Evolutionary conservation across 2,329 filamentous ascomycete genomes (phyloP).

Genomic region (Xylariaceae sp.): DNA sequence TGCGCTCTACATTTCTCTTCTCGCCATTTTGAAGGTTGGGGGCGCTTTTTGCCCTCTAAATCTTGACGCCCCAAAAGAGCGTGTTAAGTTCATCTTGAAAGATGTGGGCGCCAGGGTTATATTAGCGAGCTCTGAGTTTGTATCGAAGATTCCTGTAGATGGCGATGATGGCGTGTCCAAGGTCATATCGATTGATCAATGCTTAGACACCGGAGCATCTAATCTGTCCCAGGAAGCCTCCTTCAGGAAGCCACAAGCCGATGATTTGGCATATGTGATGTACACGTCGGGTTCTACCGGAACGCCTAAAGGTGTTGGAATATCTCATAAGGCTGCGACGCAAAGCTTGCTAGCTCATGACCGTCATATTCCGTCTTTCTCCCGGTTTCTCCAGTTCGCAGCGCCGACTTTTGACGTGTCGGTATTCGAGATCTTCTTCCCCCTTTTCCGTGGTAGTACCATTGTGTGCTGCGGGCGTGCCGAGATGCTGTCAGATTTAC

Average conservation of each 20-base stretch:
- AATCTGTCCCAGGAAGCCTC: not conserved
- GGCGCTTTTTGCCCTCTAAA: slow-evolving; percentile 85
- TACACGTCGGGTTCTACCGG: slow-evolving; percentile 93
- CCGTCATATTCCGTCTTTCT: slow-evolving; percentile 73
- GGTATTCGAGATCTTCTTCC: slow-evolving; percentile 94
- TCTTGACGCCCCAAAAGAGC: slow-evolving; percentile 74
- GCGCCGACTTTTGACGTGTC: slow-evolving; percentile 93
- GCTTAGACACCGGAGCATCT: slow-evolving; percentile 1
- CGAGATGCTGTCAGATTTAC: slow-evolving; percentile 75
- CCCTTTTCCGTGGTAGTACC: slow-evolving; percentile 72
- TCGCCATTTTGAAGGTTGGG: slow-evolving; percentile 80
- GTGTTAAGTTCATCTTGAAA: slow-evolving; percentile 77
- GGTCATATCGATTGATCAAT: slow-evolving; percentile 43
- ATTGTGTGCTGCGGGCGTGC: slow-evolving; percentile 71
- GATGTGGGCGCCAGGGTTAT: slow-evolving; percentile 74
- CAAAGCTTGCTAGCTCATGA: slow-evolving; percentile 85
- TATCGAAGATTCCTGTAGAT: slow-evolving; percentile 42
- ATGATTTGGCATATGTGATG: slow-evolving; percentile 80
- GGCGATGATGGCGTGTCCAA: slow-evolving; percentile 27
- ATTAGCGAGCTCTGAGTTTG: slow-evolving; percentile 61
- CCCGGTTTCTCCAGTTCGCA: slow-evolving; percentile 86
- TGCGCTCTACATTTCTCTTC: slow-evolving; percentile 73
- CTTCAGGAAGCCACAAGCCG: slow-evolving; percentile 19
- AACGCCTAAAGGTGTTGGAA: slow-evolving; percentile 81
- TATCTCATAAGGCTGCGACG: slow-evolving; percentile 78